Evolutionary conservation across 2,329 filamentous ascomycete genomes (phyloP).

Genomic region (Fusarium vanettenii): DNA sequence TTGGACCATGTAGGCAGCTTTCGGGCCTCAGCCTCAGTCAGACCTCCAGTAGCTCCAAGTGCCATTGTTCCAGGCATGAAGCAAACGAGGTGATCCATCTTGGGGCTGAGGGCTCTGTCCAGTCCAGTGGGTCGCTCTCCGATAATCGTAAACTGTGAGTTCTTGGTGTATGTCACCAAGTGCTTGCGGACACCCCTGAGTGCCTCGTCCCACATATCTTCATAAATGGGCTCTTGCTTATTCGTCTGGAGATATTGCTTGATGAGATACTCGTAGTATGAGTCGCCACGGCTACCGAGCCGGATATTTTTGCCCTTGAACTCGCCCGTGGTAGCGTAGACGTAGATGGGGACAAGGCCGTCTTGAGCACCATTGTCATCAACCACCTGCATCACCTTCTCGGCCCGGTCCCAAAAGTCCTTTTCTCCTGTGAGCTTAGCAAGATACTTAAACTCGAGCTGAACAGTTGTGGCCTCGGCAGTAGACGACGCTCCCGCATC

Average conservation of each 20-base stretch:
- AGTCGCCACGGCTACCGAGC: slow-evolving; percentile 92
- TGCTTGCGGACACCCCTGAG: slow-evolving; percentile 89
- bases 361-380: slow-evolving; percentile 84
- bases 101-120: slow-evolving; percentile 73
- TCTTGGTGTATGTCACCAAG: slow-evolving; percentile 87
- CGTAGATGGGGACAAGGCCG: slow-evolving; percentile 91
- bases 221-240: slow-evolving; percentile 84
- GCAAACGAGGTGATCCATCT: slow-evolving; percentile 98
- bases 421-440: slow-evolving; percentile 94
- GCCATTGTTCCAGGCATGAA: slow-evolving; percentile 98
- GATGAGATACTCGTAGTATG: slow-evolving; percentile 98
- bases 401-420: slow-evolving; percentile 90
- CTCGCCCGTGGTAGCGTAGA: slow-evolving; percentile 80
- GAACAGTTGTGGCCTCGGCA: slow-evolving; percentile 90
- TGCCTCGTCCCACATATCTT: slow-evolving; percentile 92
- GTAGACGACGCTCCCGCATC: slow-evolving; percentile 92
- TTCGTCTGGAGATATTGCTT: slow-evolving; percentile 98
- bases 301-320: slow-evolving; percentile 90
- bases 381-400: slow-evolving; percentile 91
- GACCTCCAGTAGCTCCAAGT: slow-evolving; percentile 83
- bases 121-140: slow-evolving; percentile 86
- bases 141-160: slow-evolving; percentile 86
- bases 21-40: slow-evolving; percentile 79
- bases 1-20: slow-evolving; percentile 78
- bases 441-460: slow-evolving; percentile 97